Evolutionary conservation across 805 yeast genomes (phyloP), one percentile per base, ranked within the genome.

Genomic region (Millerago galiae): DNA sequence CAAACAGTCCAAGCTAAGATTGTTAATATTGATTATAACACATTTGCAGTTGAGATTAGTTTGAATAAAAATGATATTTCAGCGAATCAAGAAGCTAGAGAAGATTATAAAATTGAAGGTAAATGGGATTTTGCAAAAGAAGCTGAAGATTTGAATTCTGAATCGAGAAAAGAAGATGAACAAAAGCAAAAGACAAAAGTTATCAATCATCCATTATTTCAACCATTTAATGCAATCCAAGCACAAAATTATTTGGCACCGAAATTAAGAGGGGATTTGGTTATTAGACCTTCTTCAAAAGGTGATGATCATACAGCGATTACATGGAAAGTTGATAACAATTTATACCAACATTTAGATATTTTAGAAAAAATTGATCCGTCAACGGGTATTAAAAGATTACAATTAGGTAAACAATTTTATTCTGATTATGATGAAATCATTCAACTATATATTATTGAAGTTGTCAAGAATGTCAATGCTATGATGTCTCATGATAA

Each of bases 241-340:
- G 98, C 99, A 1, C 98, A 91, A 62, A 95, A 85, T 52, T 89
- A 75, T 52, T 73, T 93, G 55, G 96, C 96, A 16, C 86, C 96
- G 18, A 76, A 83, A 59, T 77, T 81, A 34, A 82, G 90, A 50
- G 99, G 99, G 41, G 95, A 87, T 53, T 77, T 88, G 65, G 95
- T 93, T 16, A 84, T 93, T 43, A 77, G 99, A 52, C 99, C 98
- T 15, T 88, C 97, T 0, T 87, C 95, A 9, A 79, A 81, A 48
- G 99, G 99, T 34, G 72, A 76, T 37, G 85, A 87, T 49, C 96
- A 81, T 62, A 72, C 93, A 52, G 89, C 96, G 3, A 81, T 91
- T 34, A 91, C 99, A 0, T 93, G 98, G 97, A 93, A 93, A 61
- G 90, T 93, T 36, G 93, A 86, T 46, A 91, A 86, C 58, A 84